Evolutionary conservation across 345 rosid genomes (phyloP), one percentile per base, ranked within the genome.

Genomic region (Lagerstroemia speciosa): DNA sequence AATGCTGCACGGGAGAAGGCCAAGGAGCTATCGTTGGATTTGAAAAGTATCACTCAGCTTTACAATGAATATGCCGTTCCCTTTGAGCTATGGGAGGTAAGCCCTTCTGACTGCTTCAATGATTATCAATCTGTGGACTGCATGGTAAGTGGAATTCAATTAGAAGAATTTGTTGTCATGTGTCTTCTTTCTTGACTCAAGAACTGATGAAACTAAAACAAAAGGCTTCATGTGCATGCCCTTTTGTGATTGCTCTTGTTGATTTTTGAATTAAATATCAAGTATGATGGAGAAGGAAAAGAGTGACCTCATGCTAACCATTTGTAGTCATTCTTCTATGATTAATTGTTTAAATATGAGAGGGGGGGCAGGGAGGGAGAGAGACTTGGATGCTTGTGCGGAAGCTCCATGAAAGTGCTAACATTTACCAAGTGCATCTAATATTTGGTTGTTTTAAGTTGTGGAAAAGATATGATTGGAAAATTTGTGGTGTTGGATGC

Each of bases 11-110:
- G 66, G 67, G 99, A 84, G 66, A 95, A 90, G 84, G 90, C 89
- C 76, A 86, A 83, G 78, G 99, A 95, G 85, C 82, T 92, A 67
- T 88, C 98, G 24, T 76, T 80, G 70, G 97, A 94, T 81, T 84
- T 89, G 72, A 94, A 92, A 80, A 94, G 91, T 79, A 87, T 94
- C 74, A 94, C 99, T 52, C 89, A 94, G 78, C 81, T 95, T 69
- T 95, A 90, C 75, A 95, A 92, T 79, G 99, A 95, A 45, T 95
- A 85, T 82, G 97, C 99, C 57, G 98, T 90, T 76, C 98, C 96
- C 45, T 95, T 92, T 78, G 96, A 85, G 77, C 91, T 89, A 70
- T 95, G 99, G 99, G 98, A 92, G 97, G 99, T 89, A 77, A 29
- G 62, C 72, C 63, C 74, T 70, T 71, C 71, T 10, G 30, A 41